Base-by-base conservation (phyloP, 352 stramenopile species). In the Blastocystis sp. region DNA sequence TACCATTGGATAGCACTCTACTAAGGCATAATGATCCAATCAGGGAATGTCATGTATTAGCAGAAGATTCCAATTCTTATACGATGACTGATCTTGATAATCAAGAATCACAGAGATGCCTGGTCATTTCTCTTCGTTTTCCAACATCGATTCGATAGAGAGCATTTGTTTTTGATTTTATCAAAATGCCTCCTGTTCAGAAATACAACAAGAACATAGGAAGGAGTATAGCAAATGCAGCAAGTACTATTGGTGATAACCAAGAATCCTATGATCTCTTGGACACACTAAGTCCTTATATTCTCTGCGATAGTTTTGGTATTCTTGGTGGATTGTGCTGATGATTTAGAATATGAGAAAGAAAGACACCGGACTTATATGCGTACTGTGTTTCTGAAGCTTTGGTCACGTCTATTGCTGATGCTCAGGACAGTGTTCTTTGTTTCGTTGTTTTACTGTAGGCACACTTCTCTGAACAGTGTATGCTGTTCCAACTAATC, bases 361-460 rank as follows among this genome's bases (percentile, higher is more conserved):
- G 20, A 69, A 6, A 63, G 43, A 45, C 20, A 66, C 39, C 47
- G 62, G 43, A 47, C 62, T 9, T 68, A 68, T 29, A 84, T 84
- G 47, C 73, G 73, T n/a, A 55, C 73, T 15, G 73, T 64, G 15
- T n/a, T 84, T 26, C 53, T 84, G 26, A 84, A 84, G 54, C 34
- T 84, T 9, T 84, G 73, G 73, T 84, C 73, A 13, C 73, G 73
- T 43, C n/a, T 84, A n/a, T 69, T 84, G 26, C 37, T 84, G 18
- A 84, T 84, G 73, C 20, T 84, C 13, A 66, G 62, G 29, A 69
- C 73, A 18, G 73, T 84, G 23, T 64, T 7, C 37, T 20, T 7
- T 37, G 6, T 66, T 23, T 29, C 13, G 26, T 7, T 20, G 13
- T 23, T 23, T 15, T 84, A 18, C 43, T 45, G 7, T 66, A 84